These are phyloP conservation scores for Stropharia rugosoannulata DNA, from an alignment of 768 basidiomycete genomes.

Conservation along the genomic window DNA sequence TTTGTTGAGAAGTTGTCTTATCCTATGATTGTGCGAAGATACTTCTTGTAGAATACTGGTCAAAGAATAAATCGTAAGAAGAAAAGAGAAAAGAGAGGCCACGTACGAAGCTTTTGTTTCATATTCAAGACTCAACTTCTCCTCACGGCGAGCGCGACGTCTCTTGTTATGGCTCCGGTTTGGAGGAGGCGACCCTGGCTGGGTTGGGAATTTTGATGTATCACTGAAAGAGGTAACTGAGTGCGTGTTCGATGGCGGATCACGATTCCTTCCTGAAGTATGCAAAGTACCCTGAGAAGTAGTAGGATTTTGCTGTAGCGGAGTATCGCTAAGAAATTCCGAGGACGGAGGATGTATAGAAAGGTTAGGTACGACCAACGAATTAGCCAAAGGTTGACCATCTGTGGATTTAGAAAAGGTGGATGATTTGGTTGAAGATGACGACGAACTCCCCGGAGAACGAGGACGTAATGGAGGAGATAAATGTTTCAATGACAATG, in stretches of 20 bases:
- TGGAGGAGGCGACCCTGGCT: background rate
- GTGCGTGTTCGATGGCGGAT: constrained; percentile 7
- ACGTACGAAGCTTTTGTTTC: constrained; percentile 55
- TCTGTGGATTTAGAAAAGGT: constrained; percentile 7
- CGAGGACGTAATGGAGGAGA: constrained; percentile 1
- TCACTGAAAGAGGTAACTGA: constrained; percentile 11
- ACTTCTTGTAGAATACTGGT: constrained; percentile 60
- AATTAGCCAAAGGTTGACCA: background rate
- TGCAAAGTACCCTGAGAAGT: constrained; percentile 14
- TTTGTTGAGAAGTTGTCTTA: constrained; percentile 67
- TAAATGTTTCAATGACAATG: background rate
- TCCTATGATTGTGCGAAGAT: constrained; percentile 60
- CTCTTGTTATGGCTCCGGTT: constrained; percentile 24
- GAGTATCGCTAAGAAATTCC: constrained; percentile 11
- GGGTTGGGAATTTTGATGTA: constrained; percentile 10
- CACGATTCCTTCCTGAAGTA: constrained; percentile 13
- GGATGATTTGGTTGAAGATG: constrained; percentile 3
- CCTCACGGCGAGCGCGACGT: constrained; percentile 41
- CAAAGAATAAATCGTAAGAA: background rate
- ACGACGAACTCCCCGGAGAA: constrained; percentile 15
- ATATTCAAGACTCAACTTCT: constrained; percentile 54
- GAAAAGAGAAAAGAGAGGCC: constrained; percentile 1
- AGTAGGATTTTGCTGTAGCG: constrained; percentile 4
- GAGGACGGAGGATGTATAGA: constrained; percentile 21
- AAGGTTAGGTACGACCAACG: constrained; percentile 16